These are phyloP conservation scores for Yamadazyma laniorum DNA, from an alignment of 805 yeast genomes.

Conservation along the genomic window DNA sequence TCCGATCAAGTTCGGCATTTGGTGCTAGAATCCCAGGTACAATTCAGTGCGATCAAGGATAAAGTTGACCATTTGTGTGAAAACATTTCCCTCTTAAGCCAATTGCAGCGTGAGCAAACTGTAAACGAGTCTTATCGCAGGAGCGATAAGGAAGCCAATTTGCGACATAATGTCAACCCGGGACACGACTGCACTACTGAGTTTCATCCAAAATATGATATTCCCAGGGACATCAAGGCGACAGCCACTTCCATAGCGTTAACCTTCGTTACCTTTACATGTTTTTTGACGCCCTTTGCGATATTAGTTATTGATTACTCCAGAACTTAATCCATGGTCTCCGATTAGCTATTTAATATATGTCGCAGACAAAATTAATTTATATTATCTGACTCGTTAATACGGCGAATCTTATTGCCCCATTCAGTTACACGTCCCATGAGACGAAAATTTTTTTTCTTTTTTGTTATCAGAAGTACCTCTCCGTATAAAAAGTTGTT, in stretches of 20 bases:
- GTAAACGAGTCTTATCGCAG: not conserved
- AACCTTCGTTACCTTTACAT: not conserved
- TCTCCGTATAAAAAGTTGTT: too few relatives aligned
- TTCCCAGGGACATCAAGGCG: too few relatives aligned
- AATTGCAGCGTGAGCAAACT: constrained; percentile 1
- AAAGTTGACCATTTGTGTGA: constrained; percentile 8
- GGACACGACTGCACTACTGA: too few relatives aligned
- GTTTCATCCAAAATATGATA: too few relatives aligned
- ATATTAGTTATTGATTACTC: constrained; percentile 1
- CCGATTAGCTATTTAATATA: not conserved
- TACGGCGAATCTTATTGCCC: not conserved
- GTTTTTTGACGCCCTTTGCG: constrained; percentile 1
- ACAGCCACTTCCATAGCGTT: too few relatives aligned
- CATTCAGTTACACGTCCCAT: constrained; percentile 5
- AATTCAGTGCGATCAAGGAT: constrained; percentile 1
- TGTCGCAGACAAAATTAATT: too few relatives aligned
- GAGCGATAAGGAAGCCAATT: not conserved
- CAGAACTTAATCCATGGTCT: not conserved
- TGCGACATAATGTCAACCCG: too few relatives aligned
- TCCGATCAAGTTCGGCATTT: not conserved
- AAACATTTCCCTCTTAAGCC: constrained; percentile 3
- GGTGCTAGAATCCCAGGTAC: not conserved
- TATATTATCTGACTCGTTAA: too few relatives aligned
- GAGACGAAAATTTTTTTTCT: constrained; percentile 4
- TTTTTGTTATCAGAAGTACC: not conserved